Percentiles rank a stretch among this genome's conserved stretches.
Conservation (phyloP, 2,329 filamentous ascomycete genomes). For the Dactylonectria estremocensis region DNA sequence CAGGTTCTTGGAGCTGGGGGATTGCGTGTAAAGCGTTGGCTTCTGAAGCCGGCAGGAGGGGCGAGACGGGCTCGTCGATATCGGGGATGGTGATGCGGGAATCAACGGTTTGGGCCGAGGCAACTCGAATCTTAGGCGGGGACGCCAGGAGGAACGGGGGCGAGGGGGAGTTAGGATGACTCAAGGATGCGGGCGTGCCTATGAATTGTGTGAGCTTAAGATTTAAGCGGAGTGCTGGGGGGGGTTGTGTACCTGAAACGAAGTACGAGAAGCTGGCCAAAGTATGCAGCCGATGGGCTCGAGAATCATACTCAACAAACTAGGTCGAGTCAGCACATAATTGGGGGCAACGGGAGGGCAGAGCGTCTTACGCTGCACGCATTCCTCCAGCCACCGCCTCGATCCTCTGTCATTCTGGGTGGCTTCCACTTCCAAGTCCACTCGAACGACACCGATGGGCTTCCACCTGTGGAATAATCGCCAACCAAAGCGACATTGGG, state of each 20-base stretch:
- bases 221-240: conserved; percentile 11
- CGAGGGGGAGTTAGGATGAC: conserved; percentile 76
- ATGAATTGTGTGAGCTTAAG: conserved; percentile 37
- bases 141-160: conserved; percentile 81
- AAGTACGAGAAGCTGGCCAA: conserved; percentile 96
- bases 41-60: conserved; percentile 60
- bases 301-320: conserved; percentile 98
- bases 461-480: conserved; percentile 89
- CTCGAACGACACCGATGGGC: conserved; percentile 86
- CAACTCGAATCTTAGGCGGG: conserved; percentile 83
- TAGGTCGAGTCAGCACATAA: conserved; percentile 55
- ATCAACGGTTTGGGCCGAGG: conserved; percentile 89
- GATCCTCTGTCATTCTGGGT: conserved; percentile 85
- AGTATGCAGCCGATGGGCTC: conserved; percentile 89
- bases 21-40: conserved; percentile 46
- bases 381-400: conserved; percentile 94
- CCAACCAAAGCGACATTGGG: conserved; percentile 96
- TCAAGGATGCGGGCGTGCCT: conserved; percentile 63
- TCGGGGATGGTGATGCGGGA: conserved; percentile 85
- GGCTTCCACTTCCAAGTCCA: conserved; percentile 99
- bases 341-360: conserved; percentile 6
- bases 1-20: conserved; percentile 61
- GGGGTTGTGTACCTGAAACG: conserved; percentile 78
- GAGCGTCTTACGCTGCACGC: conserved; percentile 81
- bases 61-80: conserved; percentile 72